Evolutionary conservation across 805 yeast genomes (phyloP).

Genomic region (Saturnispora galanensis): DNA sequence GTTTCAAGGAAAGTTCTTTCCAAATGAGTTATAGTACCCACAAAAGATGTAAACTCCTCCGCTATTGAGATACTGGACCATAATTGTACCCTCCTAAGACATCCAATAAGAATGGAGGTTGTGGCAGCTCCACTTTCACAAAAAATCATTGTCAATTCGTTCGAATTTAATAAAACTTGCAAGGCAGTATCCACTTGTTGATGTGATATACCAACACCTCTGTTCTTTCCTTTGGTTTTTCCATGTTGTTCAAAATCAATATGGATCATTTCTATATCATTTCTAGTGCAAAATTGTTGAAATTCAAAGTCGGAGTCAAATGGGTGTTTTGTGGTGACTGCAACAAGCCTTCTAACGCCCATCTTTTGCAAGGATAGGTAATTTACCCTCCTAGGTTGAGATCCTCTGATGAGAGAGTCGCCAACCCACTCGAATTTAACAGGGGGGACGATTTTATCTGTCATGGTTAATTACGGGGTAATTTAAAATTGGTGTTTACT

Average conservation of each 20-base stretch:
- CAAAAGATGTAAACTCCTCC: slow-evolving; percentile 71
- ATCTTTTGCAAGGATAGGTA: slow-evolving; percentile 57
- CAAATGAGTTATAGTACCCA: slow-evolving; percentile 68
- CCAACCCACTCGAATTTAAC: slow-evolving; percentile 65
- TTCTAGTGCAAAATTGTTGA: slow-evolving; percentile 39
- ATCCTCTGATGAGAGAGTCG: slow-evolving; percentile 68
- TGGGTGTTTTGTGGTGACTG: slow-evolving; percentile 72
- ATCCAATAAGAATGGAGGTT: slow-evolving; percentile 76
- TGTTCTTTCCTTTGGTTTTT: slow-evolving; percentile 68
- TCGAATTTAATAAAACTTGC: slow-evolving; percentile 48
- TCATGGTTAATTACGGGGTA: background rate
- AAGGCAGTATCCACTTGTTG: slow-evolving; percentile 50
- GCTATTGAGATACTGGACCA: slow-evolving; percentile 88
- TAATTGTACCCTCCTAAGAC: slow-evolving; percentile 68
- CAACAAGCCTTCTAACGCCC: slow-evolving; percentile 58
- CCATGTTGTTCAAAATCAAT: slow-evolving; percentile 49
- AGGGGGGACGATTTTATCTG: slow-evolving; percentile 53
- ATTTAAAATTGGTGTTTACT: background rate
- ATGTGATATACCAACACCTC: slow-evolving; percentile 73
- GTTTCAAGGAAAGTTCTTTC: slow-evolving; percentile 80
- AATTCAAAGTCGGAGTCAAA: slow-evolving; percentile 38
- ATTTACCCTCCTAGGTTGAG: slow-evolving; percentile 74
- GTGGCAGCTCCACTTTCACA: slow-evolving; percentile 87
- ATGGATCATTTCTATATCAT: slow-evolving; percentile 58
- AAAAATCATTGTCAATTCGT: slow-evolving; percentile 68